phyloP scores from a whole-genome alignment of 2,329 filamentous ascomycete species.

The Cordyceps pruinosa region DNA sequence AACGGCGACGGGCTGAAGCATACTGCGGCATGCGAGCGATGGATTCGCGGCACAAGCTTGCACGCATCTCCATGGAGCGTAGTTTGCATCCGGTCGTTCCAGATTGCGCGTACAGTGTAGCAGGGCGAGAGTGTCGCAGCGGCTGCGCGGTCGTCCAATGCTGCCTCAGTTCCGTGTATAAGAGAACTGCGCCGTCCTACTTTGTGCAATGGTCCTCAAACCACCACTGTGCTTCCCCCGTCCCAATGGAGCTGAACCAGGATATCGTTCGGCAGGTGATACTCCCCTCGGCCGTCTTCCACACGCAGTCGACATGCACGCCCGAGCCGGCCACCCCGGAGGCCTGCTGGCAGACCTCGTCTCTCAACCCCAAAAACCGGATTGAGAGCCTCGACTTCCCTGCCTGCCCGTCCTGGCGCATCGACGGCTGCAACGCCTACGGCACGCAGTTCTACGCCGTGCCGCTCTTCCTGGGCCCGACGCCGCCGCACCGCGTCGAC shows the following conservation, averaged over 20 bases:
- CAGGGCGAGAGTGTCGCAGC: too few relatives aligned
- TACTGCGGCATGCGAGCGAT: background rate
- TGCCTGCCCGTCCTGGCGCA: constrained; percentile 43
- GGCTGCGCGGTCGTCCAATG: too few relatives aligned
- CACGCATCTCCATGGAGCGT: too few relatives aligned
- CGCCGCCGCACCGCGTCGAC: constrained; percentile 49
- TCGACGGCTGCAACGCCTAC: constrained; percentile 51
- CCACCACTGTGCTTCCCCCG: too few relatives aligned
- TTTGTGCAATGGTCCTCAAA: too few relatives aligned
- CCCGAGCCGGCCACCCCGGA: constrained; percentile 9
- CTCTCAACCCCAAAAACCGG: constrained; percentile 54
- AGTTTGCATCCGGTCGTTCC: too few relatives aligned
- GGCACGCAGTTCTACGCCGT: constrained; percentile 52
- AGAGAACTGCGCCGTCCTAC: too few relatives aligned
- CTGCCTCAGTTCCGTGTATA: too few relatives aligned
- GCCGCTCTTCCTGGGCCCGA: constrained; percentile 41
- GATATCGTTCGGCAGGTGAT: constrained; percentile 48
- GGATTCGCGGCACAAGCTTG: background rate
- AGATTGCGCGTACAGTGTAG: too few relatives aligned
- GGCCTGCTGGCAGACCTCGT: constrained; percentile 40
- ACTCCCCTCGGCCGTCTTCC: constrained; percentile 51
- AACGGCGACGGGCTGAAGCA: background rate
- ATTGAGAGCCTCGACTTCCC: constrained; percentile 48
- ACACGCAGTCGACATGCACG: constrained; percentile 5
- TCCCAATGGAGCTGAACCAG: constrained; percentile 52